Base-by-base conservation (phyloP, 345 rosid genomes). In the Lagerstroemia speciosa region DNA sequence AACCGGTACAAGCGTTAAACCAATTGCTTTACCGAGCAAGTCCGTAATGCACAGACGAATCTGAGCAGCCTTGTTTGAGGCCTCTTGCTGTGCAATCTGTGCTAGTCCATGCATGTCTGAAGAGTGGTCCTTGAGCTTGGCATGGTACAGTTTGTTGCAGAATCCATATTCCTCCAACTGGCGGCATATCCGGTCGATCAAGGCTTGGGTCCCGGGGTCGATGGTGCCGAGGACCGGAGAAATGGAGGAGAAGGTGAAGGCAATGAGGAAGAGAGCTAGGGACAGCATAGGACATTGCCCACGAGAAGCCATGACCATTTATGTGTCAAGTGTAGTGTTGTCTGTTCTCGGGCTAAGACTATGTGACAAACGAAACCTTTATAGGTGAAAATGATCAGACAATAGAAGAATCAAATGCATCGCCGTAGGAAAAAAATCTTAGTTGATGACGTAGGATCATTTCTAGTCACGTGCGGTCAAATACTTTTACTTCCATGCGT, bases 31-130 rank as follows among this genome's bases (percentile, higher is more conserved):
- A 55, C 61, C 61, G 11, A 55, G 61, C 31, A 26, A 8, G 12
- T 55, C 14, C 15, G 8, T 55, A 11, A 55, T 55, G 3, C 0
- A 2, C 5, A 55, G 0, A 24, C 31, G 61, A 26, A 55, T 55
- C 12, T n/a, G 29, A 8, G 61, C 30, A 14, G 61, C 41, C 33
- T 27, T 60, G 52, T 41, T 46, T 7, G 41, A n/a, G 11, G 65
- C 38, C 46, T 57, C 30, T 19, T 69, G 27, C 24, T 16, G 66
- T 33, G 66, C 72, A 11, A 69, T 69, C 50, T 19, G 26, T 3
- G 72, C 72, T 15, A 69, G 72, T 33, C 72, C 66, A 15, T 0
- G 57, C 66, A 60, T 41, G 34, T 61, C 53, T 24, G 40, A 15
- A 5, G 29, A n/a, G 20, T 19, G 31, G 22, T 29, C 29, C 0